Base-by-base conservation (phyloP, 139 green algal genomes). In the Closterium sp. region DNA sequence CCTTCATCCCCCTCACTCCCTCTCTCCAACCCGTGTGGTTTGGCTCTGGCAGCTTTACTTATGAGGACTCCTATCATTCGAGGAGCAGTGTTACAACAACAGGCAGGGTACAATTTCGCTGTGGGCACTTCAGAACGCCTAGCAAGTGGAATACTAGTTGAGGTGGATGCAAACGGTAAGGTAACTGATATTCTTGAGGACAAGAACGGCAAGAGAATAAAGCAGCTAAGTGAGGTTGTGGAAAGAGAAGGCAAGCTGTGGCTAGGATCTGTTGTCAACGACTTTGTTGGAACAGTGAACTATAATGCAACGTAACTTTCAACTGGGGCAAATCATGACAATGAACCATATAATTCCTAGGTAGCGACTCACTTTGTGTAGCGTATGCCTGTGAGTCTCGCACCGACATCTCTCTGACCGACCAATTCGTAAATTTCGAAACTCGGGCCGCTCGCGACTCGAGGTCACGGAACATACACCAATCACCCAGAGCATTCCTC, bases 111-210 rank as follows among this genome's bases (percentile, higher is more conserved):
- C 42, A 90, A 31, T 1, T 24, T 92, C 9, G 79, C 90, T 9
- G 7, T 28, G 0, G 28, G 32, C 7, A 42, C 70, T 17, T 22
- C 28, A 31, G 34, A 90, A 13, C 31, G 73, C 13, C 31, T 90
- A 28, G 50, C 90, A 88, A 45, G 32, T 38, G 90, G 90, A 28
- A 28, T 92, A 24, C 13, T 50, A 2, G 31, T 92, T 4, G 34
- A 92, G 27, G n/a, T 92, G 45, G 90, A 92, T 29, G 22, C 91
- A 30, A 38, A 92, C 22, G 90, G 90, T 0, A 42, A 70, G 0
- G 28, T 92, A 30, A 91, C 29, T 21, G 84, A 92, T 28, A 27
- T 92, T 90, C 27, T 92, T 4, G 90, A 92, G 42, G 90, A 92
- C 45, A 34, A n/a, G 1, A 92, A 90, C 32, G 90, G 90, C 29